A percentile compares a stretch with the other conserved stretches of the same genome.
Evolutionary conservation across 164 flowering plant species (phyloP).

Genomic region (Cinnamomum chago): DNA sequence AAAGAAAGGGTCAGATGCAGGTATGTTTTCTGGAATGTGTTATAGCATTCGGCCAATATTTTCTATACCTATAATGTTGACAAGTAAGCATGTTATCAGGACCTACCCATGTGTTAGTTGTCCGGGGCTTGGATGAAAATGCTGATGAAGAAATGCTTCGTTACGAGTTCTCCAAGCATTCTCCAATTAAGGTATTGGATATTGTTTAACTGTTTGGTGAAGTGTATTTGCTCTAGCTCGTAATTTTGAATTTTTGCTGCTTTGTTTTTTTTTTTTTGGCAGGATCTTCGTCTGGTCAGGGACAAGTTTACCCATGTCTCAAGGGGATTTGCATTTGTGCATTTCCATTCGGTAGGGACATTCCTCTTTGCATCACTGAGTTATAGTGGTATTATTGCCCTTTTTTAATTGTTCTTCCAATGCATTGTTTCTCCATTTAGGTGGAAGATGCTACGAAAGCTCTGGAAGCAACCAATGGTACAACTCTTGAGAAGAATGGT

Average conservation of each 20-base stretch:
- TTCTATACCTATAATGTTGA: not conserved
- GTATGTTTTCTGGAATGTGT: slow-evolving; percentile 32
- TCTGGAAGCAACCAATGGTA: slow-evolving; percentile 94
- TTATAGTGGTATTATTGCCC: not conserved
- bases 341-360: slow-evolving; percentile 74
- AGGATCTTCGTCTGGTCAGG: slow-evolving; percentile 98
- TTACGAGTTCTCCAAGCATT: slow-evolving; percentile 96
- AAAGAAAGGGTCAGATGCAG: slow-evolving; percentile 76
- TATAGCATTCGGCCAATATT: slow-evolving; percentile 3
- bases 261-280: slow-evolving; percentile 18
- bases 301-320: slow-evolving; percentile 99
- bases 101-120: slow-evolving; percentile 96
- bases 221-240: not conserved
- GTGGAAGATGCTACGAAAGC: slow-evolving; percentile 97
- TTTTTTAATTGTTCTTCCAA: not conserved
- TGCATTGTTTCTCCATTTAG: slow-evolving; percentile 26
- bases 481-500: slow-evolving; percentile 91
- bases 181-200: slow-evolving; percentile 81
- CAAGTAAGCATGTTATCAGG: slow-evolving; percentile 37
- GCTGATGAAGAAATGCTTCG: slow-evolving; percentile 99
- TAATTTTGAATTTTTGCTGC: not conserved
- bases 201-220: not conserved
- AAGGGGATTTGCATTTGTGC: slow-evolving; percentile 98
- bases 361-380: not conserved
- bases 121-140: slow-evolving; percentile 98